Evolutionary conservation across 768 basidiomycete species (phyloP).

Genomic region (Termitomyces sp.): DNA sequence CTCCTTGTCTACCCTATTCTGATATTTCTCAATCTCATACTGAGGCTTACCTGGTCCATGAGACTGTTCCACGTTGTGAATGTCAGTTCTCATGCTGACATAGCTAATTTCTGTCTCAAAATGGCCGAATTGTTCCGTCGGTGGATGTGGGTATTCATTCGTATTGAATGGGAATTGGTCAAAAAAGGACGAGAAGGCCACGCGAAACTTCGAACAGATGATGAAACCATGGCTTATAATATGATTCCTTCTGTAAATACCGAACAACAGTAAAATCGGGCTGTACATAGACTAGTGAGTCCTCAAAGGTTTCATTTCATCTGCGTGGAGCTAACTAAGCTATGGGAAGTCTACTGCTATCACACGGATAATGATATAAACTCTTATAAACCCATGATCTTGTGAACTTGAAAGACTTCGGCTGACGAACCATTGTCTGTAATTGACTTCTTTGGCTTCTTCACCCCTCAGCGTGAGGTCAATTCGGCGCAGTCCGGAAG

Average conservation of each 20-base stretch:
- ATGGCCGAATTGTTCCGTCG: slow-evolving; percentile 83
- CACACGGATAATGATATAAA: slow-evolving; percentile 1
- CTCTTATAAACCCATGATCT: neutral
- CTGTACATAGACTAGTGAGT: slow-evolving; percentile 11
- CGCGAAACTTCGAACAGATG: slow-evolving; percentile 24
- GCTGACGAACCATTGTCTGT: no score
- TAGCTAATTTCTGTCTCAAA: slow-evolving; percentile 87
- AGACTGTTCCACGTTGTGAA: slow-evolving; percentile 88
- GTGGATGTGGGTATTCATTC: slow-evolving; percentile 98
- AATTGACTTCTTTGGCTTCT: no score
- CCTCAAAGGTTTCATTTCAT: neutral
- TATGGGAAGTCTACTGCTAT: neutral
- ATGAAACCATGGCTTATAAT: slow-evolving; percentile 37
- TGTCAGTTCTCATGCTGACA: slow-evolving; percentile 70
- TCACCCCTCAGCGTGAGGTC: neutral
- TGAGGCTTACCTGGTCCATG: slow-evolving; percentile 92
- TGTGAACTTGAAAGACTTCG: neutral
- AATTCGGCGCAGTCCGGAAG: neutral
- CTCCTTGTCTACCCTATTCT: slow-evolving; percentile 81
- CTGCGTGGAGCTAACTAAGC: neutral
- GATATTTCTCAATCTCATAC: slow-evolving; percentile 77
- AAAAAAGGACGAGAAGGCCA: slow-evolving; percentile 41
- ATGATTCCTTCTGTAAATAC: slow-evolving; percentile 32
- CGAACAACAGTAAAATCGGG: slow-evolving; percentile 11
- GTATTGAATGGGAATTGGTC: slow-evolving; percentile 95